These are phyloP conservation scores for Talaromyces sp. DNA, from an alignment of 2,329 filamentous ascomycete species.

Conservation along the genomic window DNA sequence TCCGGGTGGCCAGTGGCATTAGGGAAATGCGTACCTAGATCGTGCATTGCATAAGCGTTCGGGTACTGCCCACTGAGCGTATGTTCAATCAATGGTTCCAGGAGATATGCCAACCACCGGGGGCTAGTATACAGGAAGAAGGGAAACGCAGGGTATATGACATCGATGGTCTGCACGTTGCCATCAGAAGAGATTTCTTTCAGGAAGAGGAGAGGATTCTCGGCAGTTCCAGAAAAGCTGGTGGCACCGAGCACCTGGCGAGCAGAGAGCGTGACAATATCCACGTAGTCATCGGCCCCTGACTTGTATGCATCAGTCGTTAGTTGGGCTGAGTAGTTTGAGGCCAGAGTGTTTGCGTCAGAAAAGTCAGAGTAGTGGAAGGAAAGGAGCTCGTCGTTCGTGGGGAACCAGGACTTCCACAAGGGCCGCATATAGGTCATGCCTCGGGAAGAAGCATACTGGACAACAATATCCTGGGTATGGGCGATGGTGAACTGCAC, in stretches of 20 bases:
- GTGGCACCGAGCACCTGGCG: slow-evolving; percentile 77
- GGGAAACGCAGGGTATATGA: slow-evolving; percentile 80
- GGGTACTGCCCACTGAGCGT: slow-evolving; percentile 79
- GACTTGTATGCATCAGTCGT: slow-evolving; percentile 67
- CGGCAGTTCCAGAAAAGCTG: slow-evolving; percentile 66
- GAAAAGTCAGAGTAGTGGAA: slow-evolving; percentile 75
- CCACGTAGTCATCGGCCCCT: slow-evolving; percentile 69
- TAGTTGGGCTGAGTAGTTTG: slow-evolving; percentile 69
- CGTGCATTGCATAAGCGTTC: slow-evolving; percentile 56
- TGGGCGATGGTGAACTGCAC: slow-evolving; percentile 72
- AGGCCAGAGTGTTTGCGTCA: slow-evolving; percentile 59
- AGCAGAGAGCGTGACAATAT: slow-evolving; percentile 72
- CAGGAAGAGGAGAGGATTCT: slow-evolving; percentile 70
- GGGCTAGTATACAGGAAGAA: slow-evolving; percentile 86
- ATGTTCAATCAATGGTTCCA: slow-evolving; percentile 77
- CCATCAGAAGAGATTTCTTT: slow-evolving; percentile 85
- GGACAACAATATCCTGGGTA: slow-evolving; percentile 72
- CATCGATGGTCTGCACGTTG: slow-evolving; percentile 80
- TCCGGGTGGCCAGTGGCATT: slow-evolving; percentile 53
- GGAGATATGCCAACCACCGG: slow-evolving; percentile 70
- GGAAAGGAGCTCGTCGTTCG: slow-evolving; percentile 58
- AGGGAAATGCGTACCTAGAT: slow-evolving; percentile 50
- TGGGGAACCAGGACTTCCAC: slow-evolving; percentile 71
- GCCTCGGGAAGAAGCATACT: slow-evolving; percentile 72
- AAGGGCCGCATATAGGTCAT: slow-evolving; percentile 73